Evolutionary conservation across 306 rosid genomes (phyloP), one percentile per base, ranked within the genome.

Genomic region (Vigna hirtella): DNA sequence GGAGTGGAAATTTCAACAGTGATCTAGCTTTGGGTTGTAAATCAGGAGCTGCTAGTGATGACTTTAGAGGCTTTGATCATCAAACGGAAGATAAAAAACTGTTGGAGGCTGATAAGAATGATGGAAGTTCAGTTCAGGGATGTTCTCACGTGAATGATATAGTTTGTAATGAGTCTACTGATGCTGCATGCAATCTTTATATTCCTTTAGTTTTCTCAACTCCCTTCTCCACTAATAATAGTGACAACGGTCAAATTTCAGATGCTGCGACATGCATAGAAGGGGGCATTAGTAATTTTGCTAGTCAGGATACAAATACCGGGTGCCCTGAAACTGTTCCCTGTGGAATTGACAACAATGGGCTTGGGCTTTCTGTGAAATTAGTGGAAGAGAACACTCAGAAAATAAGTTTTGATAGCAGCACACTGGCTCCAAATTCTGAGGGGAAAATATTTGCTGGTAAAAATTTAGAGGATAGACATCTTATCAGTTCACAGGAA

Each of bases 391-490:
- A 55, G 43, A 80, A 32, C 45, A 30, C 72, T 45, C 77, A 77
- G 55, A 81, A 77, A 47, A 52, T 34, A n/a, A 76, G 65, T 50
- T 78, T 70, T 50, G 85, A 50, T 76, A 83, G 85, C 45, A 65
- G 78, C 75, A 69, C 64, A 58, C 72, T 34, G 83, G 76, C 79
- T 76, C 83, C 78, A 66, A 86, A 79, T 71, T 62, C 66, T 74
- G 70, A 77, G 48, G 82, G 12, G 53, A 59, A 79, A 59, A 73
- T 42, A 51, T n/a, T 70, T 79, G 38, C 77, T 38, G 70, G 51
- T 68, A 79, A 66, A 36, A 82, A 32, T 78, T 49, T 70, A 52
- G 84, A 64, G 56, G 66, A 56, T 78, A 52, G 56, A 17, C 80
- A 74, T 79, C 52, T 58, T 62, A 52, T 30, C 49, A 20, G 70